phyloP scores from a whole-genome alignment of 257 asterid species.

The Ophiorrhiza pumila region DNA sequence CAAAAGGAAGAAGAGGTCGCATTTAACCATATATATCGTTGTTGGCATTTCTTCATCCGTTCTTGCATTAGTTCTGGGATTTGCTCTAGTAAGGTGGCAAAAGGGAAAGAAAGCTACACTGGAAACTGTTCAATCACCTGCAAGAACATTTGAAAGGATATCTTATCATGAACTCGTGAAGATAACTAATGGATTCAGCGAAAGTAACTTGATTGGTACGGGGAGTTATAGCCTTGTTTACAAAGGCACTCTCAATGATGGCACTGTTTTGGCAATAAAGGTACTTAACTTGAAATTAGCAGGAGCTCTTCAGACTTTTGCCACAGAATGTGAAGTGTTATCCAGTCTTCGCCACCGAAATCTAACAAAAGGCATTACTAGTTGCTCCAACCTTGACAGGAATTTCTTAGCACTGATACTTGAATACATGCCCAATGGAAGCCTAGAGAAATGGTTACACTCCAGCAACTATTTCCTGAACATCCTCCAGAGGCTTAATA shows the following conservation, averaged over 20 bases:
- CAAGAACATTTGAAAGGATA: background rate
- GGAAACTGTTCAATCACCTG: background rate
- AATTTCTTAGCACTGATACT: slow-evolving; percentile 11
- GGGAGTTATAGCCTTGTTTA: slow-evolving; percentile 17
- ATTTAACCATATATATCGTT: background rate
- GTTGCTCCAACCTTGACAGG: background rate
- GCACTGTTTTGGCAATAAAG: slow-evolving; percentile 12
- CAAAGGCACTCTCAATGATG: slow-evolving; percentile 14
- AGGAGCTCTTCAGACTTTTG: slow-evolving; percentile 14
- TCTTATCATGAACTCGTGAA: slow-evolving; percentile 17
- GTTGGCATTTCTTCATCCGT: background rate
- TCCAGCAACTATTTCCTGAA: slow-evolving; percentile 7
- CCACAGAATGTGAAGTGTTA: slow-evolving; percentile 17
- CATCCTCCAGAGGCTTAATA: slow-evolving; percentile 13
- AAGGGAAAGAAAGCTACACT: background rate
- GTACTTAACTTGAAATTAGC: slow-evolving; percentile 5
- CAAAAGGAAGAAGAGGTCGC: background rate
- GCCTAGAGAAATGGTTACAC: slow-evolving; percentile 18
- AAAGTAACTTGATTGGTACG: slow-evolving; percentile 8
- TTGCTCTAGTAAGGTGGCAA: background rate
- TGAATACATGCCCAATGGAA: slow-evolving; percentile 23
- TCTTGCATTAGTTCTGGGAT: background rate
- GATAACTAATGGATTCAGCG: slow-evolving; percentile 10
- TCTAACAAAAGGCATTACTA: slow-evolving; percentile 11
- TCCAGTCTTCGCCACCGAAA: slow-evolving; percentile 22